Percentiles rank a stretch among this genome's conserved stretches.
Conservation (phyloP, 1,284 basidiomycete genomes). For the Marasmius fiardii region DNA sequence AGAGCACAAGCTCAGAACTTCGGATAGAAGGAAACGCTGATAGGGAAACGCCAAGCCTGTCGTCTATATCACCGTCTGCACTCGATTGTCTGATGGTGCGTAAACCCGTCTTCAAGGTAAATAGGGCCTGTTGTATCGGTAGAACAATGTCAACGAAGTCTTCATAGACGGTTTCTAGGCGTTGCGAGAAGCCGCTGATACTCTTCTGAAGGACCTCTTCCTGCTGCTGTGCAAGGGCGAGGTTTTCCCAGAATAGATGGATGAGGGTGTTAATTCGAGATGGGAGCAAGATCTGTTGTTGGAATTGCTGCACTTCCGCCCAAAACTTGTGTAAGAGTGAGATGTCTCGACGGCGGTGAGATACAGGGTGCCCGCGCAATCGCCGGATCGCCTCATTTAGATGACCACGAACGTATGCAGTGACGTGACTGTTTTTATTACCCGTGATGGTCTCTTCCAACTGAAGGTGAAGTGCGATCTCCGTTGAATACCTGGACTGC, state of each 20-base stretch:
- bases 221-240: slow-evolving; percentile 38
- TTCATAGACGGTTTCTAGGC: slow-evolving; percentile 52
- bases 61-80: slow-evolving; percentile 1
- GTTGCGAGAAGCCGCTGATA: slow-evolving; percentile 58
- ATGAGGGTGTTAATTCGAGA: slow-evolving; percentile 44
- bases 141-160: slow-evolving; percentile 70
- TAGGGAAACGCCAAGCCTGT: slow-evolving; percentile 32
- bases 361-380: slow-evolving; percentile 21
- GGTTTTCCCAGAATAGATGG: slow-evolving; percentile 29
- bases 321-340: slow-evolving; percentile 74
- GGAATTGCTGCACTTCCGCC: slow-evolving; percentile 77
- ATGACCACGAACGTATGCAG: slow-evolving; percentile 39
- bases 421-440: slow-evolving; percentile 48
- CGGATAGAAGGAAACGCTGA: slow-evolving; percentile 52
- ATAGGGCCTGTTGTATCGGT: slow-evolving; percentile 65
- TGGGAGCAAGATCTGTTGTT: slow-evolving; percentile 46
- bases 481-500: slow-evolving; percentile 41
- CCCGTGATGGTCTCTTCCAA: slow-evolving; percentile 67
- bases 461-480: slow-evolving; percentile 63
- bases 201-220: slow-evolving; percentile 68
- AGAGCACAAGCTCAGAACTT: slow-evolving; percentile 35
- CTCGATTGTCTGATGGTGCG: slow-evolving; percentile 43
- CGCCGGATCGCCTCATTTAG: slow-evolving; percentile 30
- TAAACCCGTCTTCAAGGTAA: slow-evolving; percentile 75
- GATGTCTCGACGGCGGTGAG: slow-evolving; percentile 45